phyloP scores from a whole-genome alignment of 2,329 filamentous ascomycete genomes.

The Exserohilum turcica region DNA sequence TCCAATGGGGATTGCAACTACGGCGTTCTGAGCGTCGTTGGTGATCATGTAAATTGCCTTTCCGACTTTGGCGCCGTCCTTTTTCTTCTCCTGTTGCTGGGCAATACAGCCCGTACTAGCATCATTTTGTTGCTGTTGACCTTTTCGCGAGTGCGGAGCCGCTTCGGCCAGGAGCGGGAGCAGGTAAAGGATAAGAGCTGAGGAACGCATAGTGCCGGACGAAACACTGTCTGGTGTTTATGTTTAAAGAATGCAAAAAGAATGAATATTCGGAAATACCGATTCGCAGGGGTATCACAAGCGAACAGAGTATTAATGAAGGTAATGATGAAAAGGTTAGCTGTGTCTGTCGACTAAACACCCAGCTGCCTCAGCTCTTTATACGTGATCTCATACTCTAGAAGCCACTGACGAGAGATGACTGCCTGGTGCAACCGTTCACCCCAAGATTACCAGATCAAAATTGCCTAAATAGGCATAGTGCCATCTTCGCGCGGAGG shows the following conservation, averaged over 20 bases:
- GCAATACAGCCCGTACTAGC: background rate
- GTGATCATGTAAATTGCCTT: constrained; percentile 63
- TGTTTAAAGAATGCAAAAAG: background rate
- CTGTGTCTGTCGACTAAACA: background rate
- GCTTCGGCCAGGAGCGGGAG: constrained; percentile 6
- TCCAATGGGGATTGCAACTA: constrained; percentile 58
- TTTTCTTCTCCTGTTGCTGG: background rate
- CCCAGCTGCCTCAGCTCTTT: background rate
- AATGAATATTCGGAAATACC: background rate
- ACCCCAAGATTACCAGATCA: constrained; percentile 21
- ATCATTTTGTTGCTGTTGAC: background rate
- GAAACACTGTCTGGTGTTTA: background rate
- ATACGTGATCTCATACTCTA: background rate
- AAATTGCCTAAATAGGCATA: constrained; percentile 1
- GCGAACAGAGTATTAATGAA: too few relatives aligned
- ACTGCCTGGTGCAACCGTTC: background rate
- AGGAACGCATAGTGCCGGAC: background rate
- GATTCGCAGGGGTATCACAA: too few relatives aligned
- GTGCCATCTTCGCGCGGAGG: background rate
- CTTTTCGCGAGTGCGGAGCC: constrained; percentile 4
- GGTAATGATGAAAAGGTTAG: background rate
- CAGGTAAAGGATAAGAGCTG: constrained; percentile 8
- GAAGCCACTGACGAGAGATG: background rate
- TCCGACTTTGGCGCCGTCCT: constrained; percentile 11
- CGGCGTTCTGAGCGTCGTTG: constrained; percentile 58